These are phyloP conservation scores for Cryphonectria naterciae DNA, from an alignment of 2,329 filamentous ascomycete species.

Conservation along the genomic window DNA sequence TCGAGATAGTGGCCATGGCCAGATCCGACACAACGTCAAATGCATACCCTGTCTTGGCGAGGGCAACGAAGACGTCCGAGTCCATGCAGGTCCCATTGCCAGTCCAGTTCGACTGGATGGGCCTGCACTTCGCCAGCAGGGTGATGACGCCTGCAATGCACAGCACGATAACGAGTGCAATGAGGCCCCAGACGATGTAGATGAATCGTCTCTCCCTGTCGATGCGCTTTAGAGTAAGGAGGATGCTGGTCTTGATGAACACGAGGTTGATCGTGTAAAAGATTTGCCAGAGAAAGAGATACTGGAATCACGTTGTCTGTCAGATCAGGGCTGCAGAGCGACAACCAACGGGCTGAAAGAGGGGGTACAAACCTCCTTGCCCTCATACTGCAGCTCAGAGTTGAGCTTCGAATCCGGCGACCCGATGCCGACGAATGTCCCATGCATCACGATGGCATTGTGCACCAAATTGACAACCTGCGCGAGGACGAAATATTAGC, in stretches of 20 bases:
- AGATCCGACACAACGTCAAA: conserved; percentile 28
- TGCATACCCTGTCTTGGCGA: conserved; percentile 27
- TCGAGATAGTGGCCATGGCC: conserved; percentile 26
- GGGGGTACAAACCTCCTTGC: conserved; percentile 16
- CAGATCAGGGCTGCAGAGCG: background rate
- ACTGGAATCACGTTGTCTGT: conserved; percentile 6
- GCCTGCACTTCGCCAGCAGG: conserved; percentile 25
- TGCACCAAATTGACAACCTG: conserved; percentile 27
- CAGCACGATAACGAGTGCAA: conserved; percentile 24
- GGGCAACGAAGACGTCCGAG: conserved; percentile 25
- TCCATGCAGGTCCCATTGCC: conserved; percentile 24
- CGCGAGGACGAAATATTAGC: background rate
- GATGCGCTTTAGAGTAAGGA: conserved; percentile 24
- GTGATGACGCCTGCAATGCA: conserved; percentile 27
- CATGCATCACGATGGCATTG: conserved; percentile 28
- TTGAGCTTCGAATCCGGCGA: conserved; percentile 27
- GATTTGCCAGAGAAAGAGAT: conserved; percentile 30
- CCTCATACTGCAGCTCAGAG: conserved; percentile 23
- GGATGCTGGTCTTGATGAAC: conserved; percentile 29
- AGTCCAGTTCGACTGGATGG: conserved; percentile 29
- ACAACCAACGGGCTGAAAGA: background rate
- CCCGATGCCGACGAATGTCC: conserved; percentile 28
- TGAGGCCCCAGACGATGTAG: conserved; percentile 25
- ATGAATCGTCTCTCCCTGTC: conserved; percentile 20
- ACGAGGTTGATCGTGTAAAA: conserved; percentile 27